A percentile compares a stretch with the other conserved stretches of the same genome.
These are phyloP conservation scores for Schizochytrium sp. DNA, from an alignment of 108 stramenopile species.

Conservation along the genomic window DNA sequence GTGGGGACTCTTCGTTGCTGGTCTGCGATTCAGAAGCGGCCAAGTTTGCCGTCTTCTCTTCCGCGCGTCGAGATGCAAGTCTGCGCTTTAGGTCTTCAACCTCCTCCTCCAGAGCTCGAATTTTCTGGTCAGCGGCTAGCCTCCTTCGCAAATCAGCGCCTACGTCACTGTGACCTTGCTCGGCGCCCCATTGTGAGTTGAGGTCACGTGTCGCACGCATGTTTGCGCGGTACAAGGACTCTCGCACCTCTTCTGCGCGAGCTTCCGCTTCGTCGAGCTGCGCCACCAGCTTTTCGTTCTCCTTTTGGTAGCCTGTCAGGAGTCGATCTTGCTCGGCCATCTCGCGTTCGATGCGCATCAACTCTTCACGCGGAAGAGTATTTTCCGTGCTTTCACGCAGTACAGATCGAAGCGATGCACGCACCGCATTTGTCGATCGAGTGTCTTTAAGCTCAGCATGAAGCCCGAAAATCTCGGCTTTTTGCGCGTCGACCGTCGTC, in stretches of 20 bases:
- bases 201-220: conserved; percentile 25
- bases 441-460: neutral
- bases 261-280: conserved; percentile 17
- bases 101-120: conserved; percentile 18
- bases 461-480: neutral
- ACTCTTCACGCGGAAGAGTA: neutral
- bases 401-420: neutral
- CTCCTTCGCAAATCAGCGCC: conserved; percentile 15
- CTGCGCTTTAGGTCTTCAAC: neutral
- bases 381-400: neutral
- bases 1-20: neutral
- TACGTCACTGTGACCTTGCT: conserved; percentile 6
- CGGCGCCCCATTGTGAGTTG: neutral
- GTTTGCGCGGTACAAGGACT: conserved; percentile 23
- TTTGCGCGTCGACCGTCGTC: neutral
- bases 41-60: neutral
- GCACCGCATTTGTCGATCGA: neutral
- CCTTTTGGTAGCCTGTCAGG: conserved; percentile 30
- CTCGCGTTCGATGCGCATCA: conserved; percentile 26
- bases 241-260: conserved; percentile 24
- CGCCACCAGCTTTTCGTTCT: conserved; percentile 32
- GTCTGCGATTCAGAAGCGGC: neutral
- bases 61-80: conserved; percentile 15
- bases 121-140: conserved; percentile 15
- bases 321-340: conserved; percentile 33